Conservation (phyloP, 2,329 filamentous ascomycete species). For the Colletotrichum melonis region DNA sequence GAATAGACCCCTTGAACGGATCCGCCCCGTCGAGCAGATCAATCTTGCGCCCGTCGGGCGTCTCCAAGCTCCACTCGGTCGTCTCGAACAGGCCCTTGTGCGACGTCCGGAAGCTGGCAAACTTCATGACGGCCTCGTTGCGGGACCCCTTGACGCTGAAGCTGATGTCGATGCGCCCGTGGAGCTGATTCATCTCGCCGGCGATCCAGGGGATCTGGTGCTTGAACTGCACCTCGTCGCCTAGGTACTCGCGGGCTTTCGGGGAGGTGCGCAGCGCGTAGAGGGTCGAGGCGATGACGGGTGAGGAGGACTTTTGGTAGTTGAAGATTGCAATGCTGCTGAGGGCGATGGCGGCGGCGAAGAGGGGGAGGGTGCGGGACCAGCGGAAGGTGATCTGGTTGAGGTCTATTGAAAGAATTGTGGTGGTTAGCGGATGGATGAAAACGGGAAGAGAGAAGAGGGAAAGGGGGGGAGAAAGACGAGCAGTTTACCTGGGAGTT, state of each 20-base stretch:
- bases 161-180: slow-evolving; percentile 87
- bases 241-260: slow-evolving; percentile 79
- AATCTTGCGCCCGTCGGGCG: slow-evolving; percentile 68
- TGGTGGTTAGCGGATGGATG: neutral
- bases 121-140: slow-evolving; percentile 78
- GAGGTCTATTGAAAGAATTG: slow-evolving; percentile 47
- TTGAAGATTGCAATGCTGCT: slow-evolving; percentile 95
- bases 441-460: neutral
- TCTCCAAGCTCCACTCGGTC: slow-evolving; percentile 87
- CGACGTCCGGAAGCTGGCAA: slow-evolving; percentile 77
- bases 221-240: slow-evolving; percentile 87
- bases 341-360: slow-evolving; percentile 76
- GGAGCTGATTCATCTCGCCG: slow-evolving; percentile 92
- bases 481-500: slow-evolving; percentile 67
- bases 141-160: slow-evolving; percentile 89
- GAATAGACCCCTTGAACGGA: slow-evolving; percentile 69
- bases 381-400: slow-evolving; percentile 66
- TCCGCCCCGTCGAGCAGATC: slow-evolving; percentile 80
- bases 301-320: slow-evolving; percentile 95
- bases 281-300: slow-evolving; percentile 86
- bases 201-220: slow-evolving; percentile 85
- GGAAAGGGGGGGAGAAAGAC: too few relatives aligned
- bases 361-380: slow-evolving; percentile 82
- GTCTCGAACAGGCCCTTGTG: slow-evolving; percentile 81
- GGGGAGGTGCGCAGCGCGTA: slow-evolving; percentile 90